Evolutionary conservation across 257 asterid genomes (phyloP), one percentile per base, ranked within the genome.

Genomic region (Agastache rugosa): DNA sequence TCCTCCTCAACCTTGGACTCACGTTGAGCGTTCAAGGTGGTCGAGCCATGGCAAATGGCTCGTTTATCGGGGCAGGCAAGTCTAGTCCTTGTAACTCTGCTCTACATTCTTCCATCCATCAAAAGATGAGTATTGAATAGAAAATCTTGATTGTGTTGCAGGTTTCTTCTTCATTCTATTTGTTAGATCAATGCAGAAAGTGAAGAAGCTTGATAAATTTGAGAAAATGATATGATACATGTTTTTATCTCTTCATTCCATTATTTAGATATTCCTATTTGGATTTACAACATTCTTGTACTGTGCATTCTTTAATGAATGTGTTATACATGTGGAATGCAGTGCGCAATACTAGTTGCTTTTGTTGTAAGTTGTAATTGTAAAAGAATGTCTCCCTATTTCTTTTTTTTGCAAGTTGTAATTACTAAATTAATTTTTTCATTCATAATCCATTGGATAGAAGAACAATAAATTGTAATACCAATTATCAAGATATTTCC

Each of bases 181-280:
- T 5, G 15, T 87, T n/a, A 82, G 96, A 82, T 86, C 97, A 71
- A 88, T 92, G 96, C 91, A 85, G 59, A 83, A 86, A 85, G 97
- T 86, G 84, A 92, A 83, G 59, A 83, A 27, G 11, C 96, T 90
- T 37, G 96, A 90, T 61, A 92, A 86, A 47, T 80, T 88, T 78
- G 98, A 92, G 85, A 88, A 89, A 62, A 90, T 92, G 94, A 87
- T 90, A 63, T 90, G 88, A 89, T 25, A 3, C 34, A 10, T 64
- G 19, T 25, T 72, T 39, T 35, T 47, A 48, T 17, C 7, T 42
- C n/a, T 5, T 62, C 65, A 7, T 34, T 62, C 41, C 77, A 74
- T 61, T 76, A 19, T 9, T 47, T 47, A 15, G 14, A 23, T 45
- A 45, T 44, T 42, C 54, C 7, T 51, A 8, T 8, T 53, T 20